Percentiles rank a stretch among this genome's conserved stretches.
Conservation (phyloP, 148 eudicot genomes). For the Rhododendron kiyosumense region DNA sequence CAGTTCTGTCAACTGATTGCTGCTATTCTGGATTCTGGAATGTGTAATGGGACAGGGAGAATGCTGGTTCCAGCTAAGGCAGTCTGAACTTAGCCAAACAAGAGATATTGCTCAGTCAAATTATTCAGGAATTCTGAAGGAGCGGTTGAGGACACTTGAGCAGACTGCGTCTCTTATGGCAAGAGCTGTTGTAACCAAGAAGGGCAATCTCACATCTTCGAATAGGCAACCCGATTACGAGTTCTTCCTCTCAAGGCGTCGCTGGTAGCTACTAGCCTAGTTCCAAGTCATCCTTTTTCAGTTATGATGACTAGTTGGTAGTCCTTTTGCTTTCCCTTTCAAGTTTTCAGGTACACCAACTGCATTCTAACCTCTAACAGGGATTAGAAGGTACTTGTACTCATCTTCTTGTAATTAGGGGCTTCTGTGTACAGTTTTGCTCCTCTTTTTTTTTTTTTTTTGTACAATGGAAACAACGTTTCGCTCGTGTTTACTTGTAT, state of each 20-base stretch:
- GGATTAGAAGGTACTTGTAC: not conserved
- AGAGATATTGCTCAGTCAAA: conserved; percentile 7
- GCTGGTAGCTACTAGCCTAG: conserved; percentile 5
- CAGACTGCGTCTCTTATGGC: conserved; percentile 45
- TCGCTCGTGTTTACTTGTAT: not conserved
- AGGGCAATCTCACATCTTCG: conserved; percentile 19
- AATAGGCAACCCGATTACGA: conserved; percentile 59
- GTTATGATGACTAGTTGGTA: not conserved
- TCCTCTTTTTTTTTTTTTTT: too few relatives aligned
- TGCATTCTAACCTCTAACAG: not conserved
- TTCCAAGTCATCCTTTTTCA: not conserved
- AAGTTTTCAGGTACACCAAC: not conserved
- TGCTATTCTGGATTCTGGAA: conserved; percentile 1
- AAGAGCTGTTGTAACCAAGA: conserved; percentile 34
- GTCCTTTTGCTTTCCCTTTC: not conserved
- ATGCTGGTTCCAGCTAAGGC: conserved; percentile 38
- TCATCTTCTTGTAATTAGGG: not conserved
- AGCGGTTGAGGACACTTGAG: conserved; percentile 42
- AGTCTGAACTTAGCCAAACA: not conserved
- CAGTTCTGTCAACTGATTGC: not conserved
- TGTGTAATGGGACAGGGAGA: conserved; percentile 31
- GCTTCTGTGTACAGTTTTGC: not conserved
- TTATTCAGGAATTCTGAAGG: conserved; percentile 28
- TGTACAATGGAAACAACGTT: not conserved
- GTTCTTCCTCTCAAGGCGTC: conserved; percentile 37